These are phyloP conservation scores for Rhodomyrtus tomentosa DNA, from an alignment of 345 rosid species.

Conservation along the genomic window DNA sequence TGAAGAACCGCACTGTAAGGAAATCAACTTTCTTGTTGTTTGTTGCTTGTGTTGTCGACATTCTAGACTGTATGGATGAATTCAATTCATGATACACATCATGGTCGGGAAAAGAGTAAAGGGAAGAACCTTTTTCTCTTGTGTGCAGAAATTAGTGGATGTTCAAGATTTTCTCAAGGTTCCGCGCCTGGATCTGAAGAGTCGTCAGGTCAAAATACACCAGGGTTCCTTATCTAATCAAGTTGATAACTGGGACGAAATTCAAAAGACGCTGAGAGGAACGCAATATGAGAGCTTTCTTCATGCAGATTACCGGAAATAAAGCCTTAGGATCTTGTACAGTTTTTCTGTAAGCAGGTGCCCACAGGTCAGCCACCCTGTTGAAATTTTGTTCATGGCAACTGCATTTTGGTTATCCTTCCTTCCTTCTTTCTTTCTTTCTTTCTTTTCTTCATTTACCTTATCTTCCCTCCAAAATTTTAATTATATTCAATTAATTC, in stretches of 20 bases:
- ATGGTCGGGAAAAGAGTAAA: background rate
- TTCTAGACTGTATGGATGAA: background rate
- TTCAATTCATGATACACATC: background rate
- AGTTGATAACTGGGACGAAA: conserved; percentile 72
- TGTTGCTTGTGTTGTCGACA: background rate
- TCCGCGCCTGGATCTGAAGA: conserved; percentile 49
- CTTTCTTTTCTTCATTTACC: background rate
- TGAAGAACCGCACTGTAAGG: conserved; percentile 74
- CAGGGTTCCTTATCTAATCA: conserved; percentile 58
- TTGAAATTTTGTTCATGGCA: conserved; percentile 27
- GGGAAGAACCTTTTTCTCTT: background rate
- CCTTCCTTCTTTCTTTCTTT: background rate
- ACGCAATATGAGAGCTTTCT: conserved; percentile 51
- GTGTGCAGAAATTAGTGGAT: conserved; percentile 55
- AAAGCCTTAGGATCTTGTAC: background rate
- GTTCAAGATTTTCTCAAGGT: conserved; percentile 83
- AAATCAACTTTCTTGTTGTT: background rate
- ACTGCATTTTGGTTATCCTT: background rate
- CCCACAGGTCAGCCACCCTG: conserved; percentile 16
- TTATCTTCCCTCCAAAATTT: background rate
- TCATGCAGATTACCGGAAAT: conserved; percentile 40
- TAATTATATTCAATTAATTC: conserved; percentile 39
- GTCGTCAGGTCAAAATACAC: conserved; percentile 96
- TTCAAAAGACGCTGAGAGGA: conserved; percentile 51
- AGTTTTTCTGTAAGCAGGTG: conserved; percentile 6